Evolutionary conservation across 495 filamentous ascomycete genomes (phyloP), one percentile per base, ranked within the genome.

Genomic region (Lichenothelia convexa): DNA sequence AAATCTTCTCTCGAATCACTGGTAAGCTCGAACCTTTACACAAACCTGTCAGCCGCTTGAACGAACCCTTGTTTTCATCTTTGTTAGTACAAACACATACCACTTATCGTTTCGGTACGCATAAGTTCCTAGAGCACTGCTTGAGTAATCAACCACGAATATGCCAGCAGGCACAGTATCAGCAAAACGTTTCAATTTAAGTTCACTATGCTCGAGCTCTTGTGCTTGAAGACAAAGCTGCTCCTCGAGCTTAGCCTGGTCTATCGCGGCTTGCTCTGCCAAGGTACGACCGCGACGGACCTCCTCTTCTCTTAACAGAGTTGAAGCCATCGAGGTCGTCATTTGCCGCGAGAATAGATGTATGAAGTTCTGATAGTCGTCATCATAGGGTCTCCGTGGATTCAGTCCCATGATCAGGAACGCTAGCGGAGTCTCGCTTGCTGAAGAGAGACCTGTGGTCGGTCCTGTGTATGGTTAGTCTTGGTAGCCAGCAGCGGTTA

Each of bases 371-470:
- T 35, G 19, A 22, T 46, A 46, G 11, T 40, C 40, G 17, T 40
- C 36, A 24, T 49, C 44, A 30, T 36, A 46, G 1, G 43, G 43
- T 23, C 37, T 34, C 7, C 44, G 39, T 2, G 43, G 44, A 30
- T 49, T 49, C 2, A 49, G 22, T 2, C 46, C 46, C 4, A 49
- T 35, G 11, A 49, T 32, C 11, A 49, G 3, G 32, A 49, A 49
- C 2, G 39, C 46, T 5, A 35, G 30, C 5, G 36, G 21, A 12
- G 30, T 30, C 12, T 38, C 30, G 20, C 34, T 18, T 8, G 8
- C n/a, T n/a, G n/a, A n/a, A n/a, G n/a, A n/a, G n/a, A n/a, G n/a
- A n/a, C n/a, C n/a, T n/a, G n/a, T n/a, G n/a, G n/a, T n/a, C n/a
- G n/a, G n/a, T n/a, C n/a, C n/a, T n/a, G n/a, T n/a, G n/a, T n/a